Evolutionary conservation across 495 filamentous ascomycete genomes (phyloP).

Genomic region (Penicillium samsonianum): DNA sequence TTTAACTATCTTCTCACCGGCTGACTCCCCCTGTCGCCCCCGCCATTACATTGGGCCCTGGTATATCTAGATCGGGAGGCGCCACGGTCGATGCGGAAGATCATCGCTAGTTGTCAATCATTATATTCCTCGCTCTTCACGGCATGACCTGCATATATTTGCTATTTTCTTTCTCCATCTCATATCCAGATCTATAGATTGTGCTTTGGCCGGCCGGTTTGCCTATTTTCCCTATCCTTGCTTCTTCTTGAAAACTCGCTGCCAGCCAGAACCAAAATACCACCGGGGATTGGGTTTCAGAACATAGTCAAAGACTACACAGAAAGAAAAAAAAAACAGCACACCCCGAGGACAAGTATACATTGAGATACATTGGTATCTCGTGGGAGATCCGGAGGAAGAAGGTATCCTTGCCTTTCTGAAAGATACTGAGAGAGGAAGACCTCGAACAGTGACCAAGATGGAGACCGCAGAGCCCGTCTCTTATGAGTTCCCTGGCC

Average conservation of each 20-base stretch:
- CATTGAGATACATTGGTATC: conserved; percentile 10
- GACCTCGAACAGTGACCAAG: conserved; percentile 2
- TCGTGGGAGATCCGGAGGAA: neutral
- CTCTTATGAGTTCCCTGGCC: conserved; percentile 45
- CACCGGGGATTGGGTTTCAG: neutral
- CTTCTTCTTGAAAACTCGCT: conserved; percentile 18
- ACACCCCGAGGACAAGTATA: neutral
- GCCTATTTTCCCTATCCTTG: conserved; percentile 17
- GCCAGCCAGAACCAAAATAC: conserved; percentile 23
- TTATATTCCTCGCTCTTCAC: conserved; percentile 16
- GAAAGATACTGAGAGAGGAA: neutral
- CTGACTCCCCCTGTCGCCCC: conserved; percentile 13
- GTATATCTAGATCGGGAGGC: conserved; percentile 20
- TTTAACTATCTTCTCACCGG: conserved; percentile 11
- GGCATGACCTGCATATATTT: conserved; percentile 21
- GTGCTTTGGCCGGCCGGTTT: conserved; percentile 17
- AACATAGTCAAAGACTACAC: neutral
- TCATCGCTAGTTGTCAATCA: conserved; percentile 29
- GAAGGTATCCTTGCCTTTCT: conserved; percentile 9
- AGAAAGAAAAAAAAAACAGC: neutral
- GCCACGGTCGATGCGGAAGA: conserved; percentile 23
- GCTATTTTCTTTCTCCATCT: conserved; percentile 12
- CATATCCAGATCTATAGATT: conserved; percentile 17
- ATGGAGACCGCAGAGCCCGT: conserved; percentile 51
- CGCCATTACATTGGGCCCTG: conserved; percentile 13